phyloP scores from a whole-genome alignment of 371 early-diverging fungal genomes.

The Vairimorpha apis region DNA sequence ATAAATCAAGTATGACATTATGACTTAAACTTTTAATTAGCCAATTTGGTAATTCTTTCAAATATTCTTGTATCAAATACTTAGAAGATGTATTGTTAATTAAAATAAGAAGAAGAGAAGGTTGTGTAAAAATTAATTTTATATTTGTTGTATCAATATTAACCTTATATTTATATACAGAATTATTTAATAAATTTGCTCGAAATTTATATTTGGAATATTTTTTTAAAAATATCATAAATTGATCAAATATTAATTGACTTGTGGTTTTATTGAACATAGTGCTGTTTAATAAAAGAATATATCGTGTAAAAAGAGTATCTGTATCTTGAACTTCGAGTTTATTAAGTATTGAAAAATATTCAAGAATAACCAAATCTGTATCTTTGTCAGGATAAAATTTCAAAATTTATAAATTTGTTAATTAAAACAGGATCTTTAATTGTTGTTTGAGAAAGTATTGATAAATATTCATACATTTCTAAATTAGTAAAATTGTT shows the following conservation, averaged over 20 bases:
- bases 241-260: not conserved
- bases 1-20: conserved; percentile 10
- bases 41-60: conserved; percentile 20
- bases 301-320: conserved; percentile 11
- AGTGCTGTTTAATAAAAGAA: conserved; percentile 17
- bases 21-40: conserved; percentile 11
- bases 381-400: conserved; percentile 38
- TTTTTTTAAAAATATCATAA: conserved; percentile 6
- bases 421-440: not conserved
- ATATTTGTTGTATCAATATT: not conserved
- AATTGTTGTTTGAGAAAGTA: not conserved
- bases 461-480: conserved; percentile 15
- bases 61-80: conserved; percentile 30
- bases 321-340: not conserved
- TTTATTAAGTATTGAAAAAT: conserved; percentile 21
- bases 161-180: not conserved
- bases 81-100: conserved; percentile 12
- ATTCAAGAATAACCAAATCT: conserved; percentile 29
- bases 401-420: conserved; percentile 1
- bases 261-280: conserved; percentile 8
- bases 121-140: not conserved
- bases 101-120: not conserved
- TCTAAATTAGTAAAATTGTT: conserved; percentile 21
- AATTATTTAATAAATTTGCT: conserved; percentile 2
- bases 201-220: not conserved